Base-by-base conservation (phyloP, 176 grass and related monocot genomes). In the Zoysia pacifica region DNA sequence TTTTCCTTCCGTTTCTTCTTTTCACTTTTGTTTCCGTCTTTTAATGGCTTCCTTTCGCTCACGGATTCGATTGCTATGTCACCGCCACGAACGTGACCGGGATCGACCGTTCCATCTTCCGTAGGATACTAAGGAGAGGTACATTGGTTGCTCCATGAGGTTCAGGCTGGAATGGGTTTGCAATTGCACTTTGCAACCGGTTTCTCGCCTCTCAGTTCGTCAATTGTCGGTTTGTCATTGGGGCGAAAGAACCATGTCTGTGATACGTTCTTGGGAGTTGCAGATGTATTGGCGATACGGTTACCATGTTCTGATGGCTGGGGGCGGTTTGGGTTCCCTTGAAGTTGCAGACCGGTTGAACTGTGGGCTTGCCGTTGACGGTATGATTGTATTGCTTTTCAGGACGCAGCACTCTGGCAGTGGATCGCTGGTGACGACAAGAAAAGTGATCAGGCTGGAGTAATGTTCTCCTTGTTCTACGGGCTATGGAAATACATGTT, bases 401-500 rank as follows among this genome's bases (percentile, higher is more conserved):
- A 83, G 81, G 75, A 53, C 7, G 61, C 14, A 3, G 11, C 45
- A 16, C 52, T 28, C 28, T 28, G 28, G 28, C 28, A 28, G 28
- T 28, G 44, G 44, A 45, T 45, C 44, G 67, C 69, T 55, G 40
- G 28, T 73, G 15, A 7, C 40, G 8, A 28, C 28, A 28, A 16
- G 37, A 41, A 6, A 37, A 67, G 9, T 36, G 8, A 61, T 62
- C n/a, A 13, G n/a, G 44, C 62, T 62, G 39, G 35, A 86, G 69
- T 62, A 11, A 97, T 97, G 94, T 97, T 97, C 78, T 97, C 94
- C 73, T 80, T 97, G 80, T 91, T 89, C 69, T 91, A 94, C 74
- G 94, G 94, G 44, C 83, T 97, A 46, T 97, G 94, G 91, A 94
- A 92, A 48, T 92, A 87, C 63, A 73, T 97, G 40, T 92, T 97